Conservation (phyloP, 495 filamentous ascomycete species). For the Hypomontagnella submonticulosa region DNA sequence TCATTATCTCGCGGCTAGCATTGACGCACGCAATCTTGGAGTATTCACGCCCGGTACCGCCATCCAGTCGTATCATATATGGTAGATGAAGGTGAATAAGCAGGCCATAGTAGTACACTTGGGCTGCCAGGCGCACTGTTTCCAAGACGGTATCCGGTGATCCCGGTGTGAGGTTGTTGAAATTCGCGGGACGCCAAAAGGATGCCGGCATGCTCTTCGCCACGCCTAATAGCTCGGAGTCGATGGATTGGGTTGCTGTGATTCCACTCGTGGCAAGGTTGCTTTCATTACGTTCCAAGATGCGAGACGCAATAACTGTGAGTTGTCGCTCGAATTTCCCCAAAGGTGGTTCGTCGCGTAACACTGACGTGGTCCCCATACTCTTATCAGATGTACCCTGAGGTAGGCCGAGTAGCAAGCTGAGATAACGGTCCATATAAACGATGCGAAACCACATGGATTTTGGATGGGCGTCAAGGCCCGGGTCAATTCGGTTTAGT, state of each 20-base stretch:
- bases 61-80: constrained; percentile 26
- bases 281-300: constrained; percentile 51
- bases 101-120: constrained; percentile 31
- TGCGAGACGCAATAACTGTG: constrained; percentile 40
- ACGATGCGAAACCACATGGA: constrained; percentile 53
- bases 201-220: constrained; percentile 40
- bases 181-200: constrained; percentile 44
- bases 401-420: constrained; percentile 48
- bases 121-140: constrained; percentile 32
- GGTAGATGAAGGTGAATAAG: constrained; percentile 38
- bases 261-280: constrained; percentile 30
- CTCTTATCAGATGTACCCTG: constrained; percentile 38
- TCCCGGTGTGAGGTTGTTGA: constrained; percentile 33
- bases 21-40: constrained; percentile 45
- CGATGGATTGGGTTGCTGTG: constrained; percentile 40
- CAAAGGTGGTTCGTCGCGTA: constrained; percentile 36
- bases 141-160: constrained; percentile 32
- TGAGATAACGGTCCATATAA: constrained; percentile 43
- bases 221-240: constrained; percentile 45
- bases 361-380: constrained; percentile 34
- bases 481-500: constrained; percentile 17
- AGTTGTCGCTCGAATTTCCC: constrained; percentile 51
- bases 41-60: constrained; percentile 27
- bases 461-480: constrained; percentile 25
- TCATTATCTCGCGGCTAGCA: constrained; percentile 44